Base-by-base conservation (phyloP, 2,329 filamentous ascomycete species). In the Aspergillus udagawae region DNA sequence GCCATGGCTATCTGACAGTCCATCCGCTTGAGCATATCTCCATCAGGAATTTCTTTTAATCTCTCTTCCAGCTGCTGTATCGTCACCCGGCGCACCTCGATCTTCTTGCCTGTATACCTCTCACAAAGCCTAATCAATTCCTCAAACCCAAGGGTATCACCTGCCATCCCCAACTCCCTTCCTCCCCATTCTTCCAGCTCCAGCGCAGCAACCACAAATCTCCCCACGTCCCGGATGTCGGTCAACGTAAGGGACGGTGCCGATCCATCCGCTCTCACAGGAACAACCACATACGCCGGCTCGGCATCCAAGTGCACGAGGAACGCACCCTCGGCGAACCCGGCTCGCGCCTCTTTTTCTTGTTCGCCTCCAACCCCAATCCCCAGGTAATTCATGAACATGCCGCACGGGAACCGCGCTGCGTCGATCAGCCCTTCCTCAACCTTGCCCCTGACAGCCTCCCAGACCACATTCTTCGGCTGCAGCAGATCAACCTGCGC, bases 301-400 rank as follows among this genome's bases (percentile, higher is more conserved):
- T 56, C 57, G n/a, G 66, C 61, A 38, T 60, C 56, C 23, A 69
- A 53, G 42, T 65, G 56, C 38, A 66, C 56, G 27, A 65, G 51
- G 41, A 58, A 58, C 42, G 47, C 25, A 0, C 48, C 52, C 28
- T 57, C 55, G 2, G 20, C 17, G 21, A 57, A 57, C 29, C 55
- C 55, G 12, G 55, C 55, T 28, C 51, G 21, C 0, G 55, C 55
- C 47, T 45, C 51, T 3, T 17, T 38, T 7, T 38, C 32, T 17
- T n/a, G 17, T 6, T 17, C 8, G 1, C 38, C 14, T 1, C 56
- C 51, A 17, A 54, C 58, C 3, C 69, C 70, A 45, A 71, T 63
- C 4, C 60, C 71, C 3, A 75, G 60, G 53, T 73, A 72, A 42
- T 74, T 72, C 70, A 74, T 72, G 53, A 74, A 74, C 51, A 67